Conservation (phyloP, 1,139 yeast genomes). For the Debaryomyces coudertii region DNA sequence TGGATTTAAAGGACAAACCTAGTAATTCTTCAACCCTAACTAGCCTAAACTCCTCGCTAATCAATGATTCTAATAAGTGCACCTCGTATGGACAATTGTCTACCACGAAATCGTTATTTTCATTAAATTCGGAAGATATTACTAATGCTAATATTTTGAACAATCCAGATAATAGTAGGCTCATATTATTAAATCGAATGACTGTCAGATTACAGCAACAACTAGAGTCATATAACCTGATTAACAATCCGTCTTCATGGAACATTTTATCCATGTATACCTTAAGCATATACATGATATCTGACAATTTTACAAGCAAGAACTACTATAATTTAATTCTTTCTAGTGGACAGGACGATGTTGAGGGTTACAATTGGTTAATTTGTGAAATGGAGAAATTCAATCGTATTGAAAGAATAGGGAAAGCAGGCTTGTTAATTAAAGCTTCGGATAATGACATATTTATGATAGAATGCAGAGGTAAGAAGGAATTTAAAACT, state of each 20-base stretch:
- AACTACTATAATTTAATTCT: conserved; percentile 36
- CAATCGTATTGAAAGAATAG: conserved; percentile 41
- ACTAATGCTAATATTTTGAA: conserved; percentile 25
- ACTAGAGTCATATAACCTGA: conserved; percentile 32
- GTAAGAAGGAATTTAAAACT: conserved; percentile 44
- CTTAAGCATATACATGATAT: conserved; percentile 31
- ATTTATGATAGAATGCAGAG: conserved; percentile 52
- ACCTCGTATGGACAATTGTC: conserved; percentile 1
- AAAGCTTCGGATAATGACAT: conserved; percentile 34
- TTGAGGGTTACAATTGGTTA: conserved; percentile 35
- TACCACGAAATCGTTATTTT: conserved; percentile 7
- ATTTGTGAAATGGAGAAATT: conserved; percentile 36
- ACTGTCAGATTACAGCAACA: conserved; percentile 45
- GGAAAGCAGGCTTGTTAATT: conserved; percentile 49
- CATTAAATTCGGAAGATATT: conserved; percentile 22
- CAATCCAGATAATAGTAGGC: conserved; percentile 27
- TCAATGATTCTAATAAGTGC: neutral
- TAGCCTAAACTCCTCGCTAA: conserved; percentile 30
- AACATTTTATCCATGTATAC: conserved; percentile 45
- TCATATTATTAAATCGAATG: conserved; percentile 32
- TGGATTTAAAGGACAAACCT: conserved; percentile 26
- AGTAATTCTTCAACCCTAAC: conserved; percentile 42
- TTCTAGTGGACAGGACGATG: conserved; percentile 17
- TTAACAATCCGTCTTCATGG: conserved; percentile 47
- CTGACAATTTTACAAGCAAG: conserved; percentile 29